Percentiles rank a stretch among this genome's conserved stretches.
Conservation (phyloP, 306 rosid species). For the Cucurbita argyrosperma region DNA sequence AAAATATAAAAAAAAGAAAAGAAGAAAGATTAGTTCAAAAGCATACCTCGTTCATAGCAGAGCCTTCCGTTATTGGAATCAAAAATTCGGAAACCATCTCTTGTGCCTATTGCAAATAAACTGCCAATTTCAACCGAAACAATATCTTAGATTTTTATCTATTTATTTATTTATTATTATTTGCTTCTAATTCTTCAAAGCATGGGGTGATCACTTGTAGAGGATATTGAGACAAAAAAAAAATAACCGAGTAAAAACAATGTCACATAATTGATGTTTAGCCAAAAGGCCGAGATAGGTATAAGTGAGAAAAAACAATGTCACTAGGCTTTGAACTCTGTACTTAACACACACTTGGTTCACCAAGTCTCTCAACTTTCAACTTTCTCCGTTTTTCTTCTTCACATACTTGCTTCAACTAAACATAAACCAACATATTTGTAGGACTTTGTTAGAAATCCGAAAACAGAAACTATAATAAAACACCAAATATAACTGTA, state of each 20-base stretch:
- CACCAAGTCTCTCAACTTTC: background rate
- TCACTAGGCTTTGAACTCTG: background rate
- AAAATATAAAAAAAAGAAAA: background rate
- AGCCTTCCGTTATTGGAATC: constrained; percentile 65
- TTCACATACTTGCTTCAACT: background rate
- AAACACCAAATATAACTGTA: background rate
- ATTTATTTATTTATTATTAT: background rate
- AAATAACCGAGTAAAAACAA: background rate
- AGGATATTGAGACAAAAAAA: background rate
- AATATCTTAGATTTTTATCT: background rate
- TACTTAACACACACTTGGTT: background rate
- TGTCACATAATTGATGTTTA: background rate
- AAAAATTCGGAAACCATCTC: constrained; percentile 67
- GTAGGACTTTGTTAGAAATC: background rate
- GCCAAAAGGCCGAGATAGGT: background rate
- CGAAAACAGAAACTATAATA: background rate
- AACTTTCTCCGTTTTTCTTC: background rate
- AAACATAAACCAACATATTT: background rate
- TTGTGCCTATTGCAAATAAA: constrained; percentile 71
- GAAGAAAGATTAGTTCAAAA: background rate
- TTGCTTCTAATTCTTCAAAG: background rate
- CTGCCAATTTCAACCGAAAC: constrained; percentile 23
- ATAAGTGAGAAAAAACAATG: background rate
- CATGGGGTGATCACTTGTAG: background rate
- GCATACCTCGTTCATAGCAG: constrained; percentile 55